Evolutionary conservation across 768 basidiomycete species (phyloP).

Genomic region (Botryobasidium botryosum): DNA sequence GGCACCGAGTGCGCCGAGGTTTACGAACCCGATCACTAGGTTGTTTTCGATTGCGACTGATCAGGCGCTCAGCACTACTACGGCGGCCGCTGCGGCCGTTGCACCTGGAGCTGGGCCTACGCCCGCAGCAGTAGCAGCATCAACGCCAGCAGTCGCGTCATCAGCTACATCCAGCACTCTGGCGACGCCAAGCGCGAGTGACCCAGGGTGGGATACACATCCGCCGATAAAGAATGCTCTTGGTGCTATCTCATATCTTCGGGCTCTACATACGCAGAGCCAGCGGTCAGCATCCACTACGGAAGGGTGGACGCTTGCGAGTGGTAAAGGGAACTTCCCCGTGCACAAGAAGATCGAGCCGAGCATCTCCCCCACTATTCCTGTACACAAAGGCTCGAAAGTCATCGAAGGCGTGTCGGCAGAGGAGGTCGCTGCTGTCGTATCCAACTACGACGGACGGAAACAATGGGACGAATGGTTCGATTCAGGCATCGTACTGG

Average conservation of each 20-base stretch:
- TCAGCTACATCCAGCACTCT: neutral
- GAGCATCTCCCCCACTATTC: constrained; percentile 62
- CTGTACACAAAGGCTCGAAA: constrained; percentile 74
- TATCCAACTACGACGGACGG: constrained; percentile 52
- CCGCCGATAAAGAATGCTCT: constrained; percentile 66
- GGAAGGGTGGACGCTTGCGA: constrained; percentile 59
- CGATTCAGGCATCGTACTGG: constrained; percentile 47
- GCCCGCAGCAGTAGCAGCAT: constrained; percentile 52
- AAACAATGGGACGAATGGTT: constrained; percentile 80
- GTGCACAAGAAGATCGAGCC: constrained; percentile 61
- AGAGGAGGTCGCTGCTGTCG: constrained; percentile 67
- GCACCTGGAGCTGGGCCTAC: neutral
- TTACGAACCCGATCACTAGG: constrained; percentile 49
- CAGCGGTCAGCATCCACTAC: constrained; percentile 28
- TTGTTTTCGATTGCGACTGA: constrained; percentile 64
- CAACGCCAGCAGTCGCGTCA: constrained; percentile 41
- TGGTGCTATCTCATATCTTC: constrained; percentile 66
- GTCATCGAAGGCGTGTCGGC: constrained; percentile 89
- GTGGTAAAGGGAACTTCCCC: constrained; percentile 51
- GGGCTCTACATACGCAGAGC: constrained; percentile 49
- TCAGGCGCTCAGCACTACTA: constrained; percentile 58
- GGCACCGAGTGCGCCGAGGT: constrained; percentile 32
- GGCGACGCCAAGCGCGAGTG: neutral
- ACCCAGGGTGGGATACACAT: constrained; percentile 29
- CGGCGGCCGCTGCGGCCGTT: constrained; percentile 24